phyloP scores from a whole-genome alignment of 306 rosid genomes.

The Trichosanthes truncata region DNA sequence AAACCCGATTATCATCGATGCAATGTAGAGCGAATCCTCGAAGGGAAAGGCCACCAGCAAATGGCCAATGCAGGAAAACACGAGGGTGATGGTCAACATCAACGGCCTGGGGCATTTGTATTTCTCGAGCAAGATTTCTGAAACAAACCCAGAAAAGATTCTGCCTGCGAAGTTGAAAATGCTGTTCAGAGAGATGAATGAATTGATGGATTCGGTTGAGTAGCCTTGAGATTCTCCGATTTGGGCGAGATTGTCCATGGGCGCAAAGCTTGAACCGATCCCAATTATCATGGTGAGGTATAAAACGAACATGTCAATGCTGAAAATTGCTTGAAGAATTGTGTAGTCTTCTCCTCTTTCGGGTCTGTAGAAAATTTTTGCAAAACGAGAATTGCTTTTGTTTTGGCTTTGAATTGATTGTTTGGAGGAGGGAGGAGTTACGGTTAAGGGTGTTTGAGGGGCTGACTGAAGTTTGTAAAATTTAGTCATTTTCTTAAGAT shows the following conservation, averaged over 20 bases:
- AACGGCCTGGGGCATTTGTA: conserved; percentile 19
- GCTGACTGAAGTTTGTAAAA: no score
- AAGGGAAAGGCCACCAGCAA: conserved; percentile 22
- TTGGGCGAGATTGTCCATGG: conserved; percentile 25
- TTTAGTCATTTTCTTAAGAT: not conserved
- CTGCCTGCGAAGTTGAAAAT: conserved; percentile 31
- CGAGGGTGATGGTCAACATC: conserved; percentile 9
- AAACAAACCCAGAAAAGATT: conserved; percentile 9
- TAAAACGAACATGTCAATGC: not conserved
- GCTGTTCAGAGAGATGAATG: conserved; percentile 19
- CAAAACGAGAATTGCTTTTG: not conserved
- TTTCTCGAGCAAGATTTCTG: conserved; percentile 14
- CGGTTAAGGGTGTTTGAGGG: not conserved
- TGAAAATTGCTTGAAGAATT: conserved; percentile 18
- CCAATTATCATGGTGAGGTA: not conserved
- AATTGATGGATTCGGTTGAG: not conserved
- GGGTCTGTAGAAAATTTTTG: conserved; percentile 12
- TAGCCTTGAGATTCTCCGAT: conserved; percentile 28
- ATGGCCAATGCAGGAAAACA: conserved; percentile 17
- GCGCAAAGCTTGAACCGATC: conserved; percentile 18
- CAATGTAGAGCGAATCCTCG: conserved; percentile 10
- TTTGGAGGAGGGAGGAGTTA: not conserved
- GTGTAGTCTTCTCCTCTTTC: conserved; percentile 29
- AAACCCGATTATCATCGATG: conserved; percentile 7
- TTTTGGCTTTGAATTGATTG: no score